Base-by-base conservation (phyloP, 345 rosid species). In the Geranium rotundifolium region DNA sequence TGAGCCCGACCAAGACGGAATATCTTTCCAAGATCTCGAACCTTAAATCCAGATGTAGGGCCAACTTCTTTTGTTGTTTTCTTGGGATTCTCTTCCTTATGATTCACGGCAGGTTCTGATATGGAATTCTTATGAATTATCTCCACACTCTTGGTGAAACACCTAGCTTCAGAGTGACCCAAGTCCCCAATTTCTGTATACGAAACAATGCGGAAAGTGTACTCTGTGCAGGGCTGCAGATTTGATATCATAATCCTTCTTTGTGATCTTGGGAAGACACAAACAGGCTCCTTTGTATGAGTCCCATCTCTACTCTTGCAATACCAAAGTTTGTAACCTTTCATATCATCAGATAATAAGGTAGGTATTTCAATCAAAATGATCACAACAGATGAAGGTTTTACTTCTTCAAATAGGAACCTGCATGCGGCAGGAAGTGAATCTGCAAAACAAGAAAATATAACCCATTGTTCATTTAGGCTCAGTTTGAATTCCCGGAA, bases 241-340 rank as follows among this genome's bases (percentile, higher is more conserved):
- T 90, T 84, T 30, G 95, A 83, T 70, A 93, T 77, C 73, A 77
- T 65, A 64, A 93, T 82, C 82, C 96, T 83, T 69, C 85, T 84
- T 75, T 86, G 78, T 7, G 80, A 63, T 78, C 84, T 82, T 58
- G 89, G 84, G 62, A 87, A 82, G 64, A 76, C 74, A 68, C 83
- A 66, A 57, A 73, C 60, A 5, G 92, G 81, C 17, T 88, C 96
- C 63, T 80, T 79, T 56, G 79, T 59, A 29, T 67, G 80, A 0
- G 70, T 63, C 63, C 86, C 95, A 66, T 87, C 95, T 75, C 83
- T 70, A 60, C 83, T 88, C 84, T 81, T 82, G 59, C 79, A 78
- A 73, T 75, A 90, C 97, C 99, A 95, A 68, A 95, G 86, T 78
- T 88, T 95, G 70, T 90, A 90, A 58, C 99, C 97, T 67, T 77